phyloP scores from a whole-genome alignment of 1,139 yeast genomes.

The Zygoascus hellenicus region DNA sequence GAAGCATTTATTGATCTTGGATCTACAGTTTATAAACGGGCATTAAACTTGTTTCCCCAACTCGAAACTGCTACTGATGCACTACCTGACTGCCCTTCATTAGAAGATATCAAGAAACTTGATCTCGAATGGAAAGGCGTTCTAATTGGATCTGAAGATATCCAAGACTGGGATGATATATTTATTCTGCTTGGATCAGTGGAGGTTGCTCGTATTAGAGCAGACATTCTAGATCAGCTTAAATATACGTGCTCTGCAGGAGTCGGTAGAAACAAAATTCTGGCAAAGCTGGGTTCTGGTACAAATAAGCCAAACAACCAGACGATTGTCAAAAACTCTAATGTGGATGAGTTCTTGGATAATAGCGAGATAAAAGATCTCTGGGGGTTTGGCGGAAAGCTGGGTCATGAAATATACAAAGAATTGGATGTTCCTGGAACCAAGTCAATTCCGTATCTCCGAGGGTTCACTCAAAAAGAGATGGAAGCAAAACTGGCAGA shows the following conservation, averaged over 20 bases:
- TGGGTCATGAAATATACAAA: conserved; percentile 56
- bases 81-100: conserved; percentile 24
- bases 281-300: conserved; percentile 90
- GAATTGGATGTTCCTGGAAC: conserved; percentile 32
- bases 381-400: conserved; percentile 88
- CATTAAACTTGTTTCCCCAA: conserved; percentile 36
- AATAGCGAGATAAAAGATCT: conserved; percentile 66
- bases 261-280: conserved; percentile 61
- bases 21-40: conserved; percentile 37
- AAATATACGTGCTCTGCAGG: conserved; percentile 93
- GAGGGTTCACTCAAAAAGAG: conserved; percentile 29
- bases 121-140: conserved; percentile 32
- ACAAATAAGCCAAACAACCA: conserved; percentile 81
- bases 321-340: conserved; percentile 55
- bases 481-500: conserved; percentile 40
- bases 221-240: conserved; percentile 46
- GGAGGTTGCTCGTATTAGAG: conserved; percentile 49
- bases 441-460: conserved; percentile 26
- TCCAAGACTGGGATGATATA: conserved; percentile 80
- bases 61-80: conserved; percentile 22
- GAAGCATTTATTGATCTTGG: conserved; percentile 89
- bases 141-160: conserved; percentile 16
- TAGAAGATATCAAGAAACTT: conserved; percentile 16
- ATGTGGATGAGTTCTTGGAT: conserved; percentile 48
- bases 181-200: conserved; percentile 61